Percentiles rank a stretch among this genome's conserved stretches.
Evolutionary conservation across 2,329 filamentous ascomycete species (phyloP).

Genomic region (Clarireedia monteithiana): DNA sequence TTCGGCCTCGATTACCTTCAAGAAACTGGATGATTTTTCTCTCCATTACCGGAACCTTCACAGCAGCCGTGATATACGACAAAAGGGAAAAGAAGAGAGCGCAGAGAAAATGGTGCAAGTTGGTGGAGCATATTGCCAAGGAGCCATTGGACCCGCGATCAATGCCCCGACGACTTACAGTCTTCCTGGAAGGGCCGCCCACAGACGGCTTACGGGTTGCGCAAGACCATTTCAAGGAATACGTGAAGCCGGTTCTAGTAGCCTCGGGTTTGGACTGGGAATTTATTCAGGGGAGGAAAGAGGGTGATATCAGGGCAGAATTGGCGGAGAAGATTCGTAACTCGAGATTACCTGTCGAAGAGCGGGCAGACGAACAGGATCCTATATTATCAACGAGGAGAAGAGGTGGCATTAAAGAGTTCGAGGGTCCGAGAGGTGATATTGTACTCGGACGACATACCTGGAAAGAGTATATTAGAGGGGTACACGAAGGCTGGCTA

Average conservation of each 20-base stretch:
- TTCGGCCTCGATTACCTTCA: slow-evolving; percentile 79
- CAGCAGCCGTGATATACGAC: slow-evolving; percentile 81
- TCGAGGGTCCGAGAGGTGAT: slow-evolving; percentile 70
- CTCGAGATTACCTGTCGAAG: slow-evolving; percentile 40
- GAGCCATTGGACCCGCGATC: slow-evolving; percentile 64
- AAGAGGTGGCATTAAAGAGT: slow-evolving; percentile 60
- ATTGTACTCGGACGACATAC: slow-evolving; percentile 84
- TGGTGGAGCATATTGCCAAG: slow-evolving; percentile 76
- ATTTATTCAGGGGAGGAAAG: slow-evolving; percentile 81
- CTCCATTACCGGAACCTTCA: slow-evolving; percentile 67
- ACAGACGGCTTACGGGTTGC: slow-evolving; percentile 75
- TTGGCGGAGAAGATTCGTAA: slow-evolving; percentile 82
- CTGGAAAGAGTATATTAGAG: slow-evolving; percentile 96
- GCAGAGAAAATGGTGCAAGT: slow-evolving; percentile 77
- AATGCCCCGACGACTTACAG: slow-evolving; percentile 75
- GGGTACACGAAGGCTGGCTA: slow-evolving; percentile 92
- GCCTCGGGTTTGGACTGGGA: slow-evolving; percentile 92
- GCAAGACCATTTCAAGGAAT: slow-evolving; percentile 94
- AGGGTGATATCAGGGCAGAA: slow-evolving; percentile 86
- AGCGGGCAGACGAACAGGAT: slow-evolving; percentile 40
- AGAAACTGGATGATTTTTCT: slow-evolving; percentile 98
- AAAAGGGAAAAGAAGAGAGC: slow-evolving; percentile 79
- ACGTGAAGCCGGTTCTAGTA: slow-evolving; percentile 86
- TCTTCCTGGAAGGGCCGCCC: slow-evolving; percentile 80
- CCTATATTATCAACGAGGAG: slow-evolving; percentile 56